phyloP scores from a whole-genome alignment of 164 flowering plant genomes.

The Saururus chinensis region DNA sequence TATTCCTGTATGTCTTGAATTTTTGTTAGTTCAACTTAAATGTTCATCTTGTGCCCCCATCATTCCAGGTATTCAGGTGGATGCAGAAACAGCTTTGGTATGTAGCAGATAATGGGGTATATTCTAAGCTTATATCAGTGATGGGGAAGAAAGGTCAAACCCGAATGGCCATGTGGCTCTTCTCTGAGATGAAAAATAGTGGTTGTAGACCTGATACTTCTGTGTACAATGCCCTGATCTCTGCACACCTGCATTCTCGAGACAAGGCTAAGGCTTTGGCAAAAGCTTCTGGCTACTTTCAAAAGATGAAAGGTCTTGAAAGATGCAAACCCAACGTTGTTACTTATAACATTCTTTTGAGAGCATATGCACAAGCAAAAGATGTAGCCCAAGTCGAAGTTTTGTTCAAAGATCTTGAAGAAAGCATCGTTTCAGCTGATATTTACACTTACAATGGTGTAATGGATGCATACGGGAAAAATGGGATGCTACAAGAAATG shows the following conservation, averaged over 20 bases:
- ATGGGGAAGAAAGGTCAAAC: constrained; percentile 96
- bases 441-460: constrained; percentile 85
- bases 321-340: constrained; percentile 79
- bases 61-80: constrained; percentile 86
- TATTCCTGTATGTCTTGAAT: not conserved
- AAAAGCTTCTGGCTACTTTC: constrained; percentile 70
- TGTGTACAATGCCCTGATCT: constrained; percentile 84
- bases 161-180: constrained; percentile 97
- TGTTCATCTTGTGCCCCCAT: not conserved
- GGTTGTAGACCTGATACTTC: constrained; percentile 93
- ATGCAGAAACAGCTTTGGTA: constrained; percentile 97
- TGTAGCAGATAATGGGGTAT: constrained; percentile 85
- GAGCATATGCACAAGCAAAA: constrained; percentile 78
- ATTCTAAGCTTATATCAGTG: constrained; percentile 83
- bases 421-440: constrained; percentile 62
- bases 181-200: constrained; percentile 96
- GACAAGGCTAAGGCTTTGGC: constrained; percentile 79
- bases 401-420: constrained; percentile 70
- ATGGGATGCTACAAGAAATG: constrained; percentile 90
- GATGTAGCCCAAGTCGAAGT: constrained; percentile 56
- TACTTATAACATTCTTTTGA: constrained; percentile 85
- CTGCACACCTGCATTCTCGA: constrained; percentile 78
- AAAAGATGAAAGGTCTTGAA: constrained; percentile 86
- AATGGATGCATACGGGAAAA: constrained; percentile 95
- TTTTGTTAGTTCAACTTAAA: not conserved